Evolutionary conservation across 371 early-diverging fungal species (phyloP), one percentile per base, ranked within the genome.

Genomic region (Amoeboradix gromovi): DNA sequence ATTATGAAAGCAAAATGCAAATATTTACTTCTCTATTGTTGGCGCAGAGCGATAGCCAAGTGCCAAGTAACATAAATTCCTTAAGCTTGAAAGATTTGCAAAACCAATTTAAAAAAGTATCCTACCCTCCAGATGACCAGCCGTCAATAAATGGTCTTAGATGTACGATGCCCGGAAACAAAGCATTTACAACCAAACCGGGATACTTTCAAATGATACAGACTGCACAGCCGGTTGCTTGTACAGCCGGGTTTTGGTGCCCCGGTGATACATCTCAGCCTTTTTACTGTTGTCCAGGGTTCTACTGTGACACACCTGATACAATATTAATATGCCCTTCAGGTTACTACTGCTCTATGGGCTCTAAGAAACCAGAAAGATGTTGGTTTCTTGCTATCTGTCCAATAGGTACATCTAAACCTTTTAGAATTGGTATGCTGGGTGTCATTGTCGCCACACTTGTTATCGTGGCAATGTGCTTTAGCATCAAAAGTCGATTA

Each of bases 211-310:
- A 2, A 17, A 5, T 67, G 5, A 28, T 5, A 17, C 67, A 12
- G 12, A 67, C 67, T 67, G 5, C 67, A 5, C 2, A 12, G 5
- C 27, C 17, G 28, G 29, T 29, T 1, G 48, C 48, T 48, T 70
- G 71, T 66, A 22, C 22, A 1, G 5, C 30, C 5, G 71, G 71
- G 16, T 70, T 70, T 29, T 70, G 66, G 28, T 70, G 71, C 32
- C 80, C 80, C 5, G 66, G 74, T 5, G 77, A 80, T 67, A 76
- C 80, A 1, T 72, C 76, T 28, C 80, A 80, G 69, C 80, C 80
- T 1, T 71, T 77, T 68, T 80, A 76, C 31, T 80, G 80, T 69
- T 78, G 78, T 68, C 31, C 71, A 0, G 78, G 80, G n/a, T 80
- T 78, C 66, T 78, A 76, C 31, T 80, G 80, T 68, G 12, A 5